Conservation (phyloP, 305 asterid genomes). For the Nicotiana rustica region DNA sequence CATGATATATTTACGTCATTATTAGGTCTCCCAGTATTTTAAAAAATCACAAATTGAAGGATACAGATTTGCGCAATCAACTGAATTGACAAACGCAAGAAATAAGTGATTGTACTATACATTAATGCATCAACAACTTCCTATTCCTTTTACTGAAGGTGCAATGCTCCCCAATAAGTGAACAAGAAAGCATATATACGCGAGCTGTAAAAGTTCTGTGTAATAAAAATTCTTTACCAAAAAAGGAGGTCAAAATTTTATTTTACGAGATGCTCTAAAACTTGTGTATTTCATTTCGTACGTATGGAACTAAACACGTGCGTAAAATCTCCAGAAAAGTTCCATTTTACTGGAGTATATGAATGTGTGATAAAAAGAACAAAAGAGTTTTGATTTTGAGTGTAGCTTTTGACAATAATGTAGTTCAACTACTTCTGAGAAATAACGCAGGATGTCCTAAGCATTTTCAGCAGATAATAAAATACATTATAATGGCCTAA, state of each 20-base stretch:
- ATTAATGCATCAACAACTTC: neutral
- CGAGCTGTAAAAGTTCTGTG: neutral
- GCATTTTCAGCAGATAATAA: slow-evolving; percentile 16
- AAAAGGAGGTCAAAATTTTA: no score
- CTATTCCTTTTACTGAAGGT: neutral
- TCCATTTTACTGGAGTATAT: neutral
- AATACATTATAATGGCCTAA: neutral
- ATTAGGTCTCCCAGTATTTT: neutral
- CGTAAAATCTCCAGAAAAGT: neutral
- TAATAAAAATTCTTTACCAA: no score
- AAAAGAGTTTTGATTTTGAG: neutral
- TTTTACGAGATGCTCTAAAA: neutral
- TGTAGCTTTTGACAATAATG: neutral
- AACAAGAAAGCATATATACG: neutral
- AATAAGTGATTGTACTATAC: neutral
- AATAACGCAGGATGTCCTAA: neutral
- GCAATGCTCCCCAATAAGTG: neutral
- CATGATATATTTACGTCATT: neutral
- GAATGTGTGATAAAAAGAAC: neutral
- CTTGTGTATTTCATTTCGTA: neutral
- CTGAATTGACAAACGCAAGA: neutral
- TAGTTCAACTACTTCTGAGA: neutral
- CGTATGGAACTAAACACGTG: neutral
- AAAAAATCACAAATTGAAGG: neutral
- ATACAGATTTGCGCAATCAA: neutral